phyloP scores from a whole-genome alignment of 1,139 yeast genomes.

The Pichia sp. region DNA sequence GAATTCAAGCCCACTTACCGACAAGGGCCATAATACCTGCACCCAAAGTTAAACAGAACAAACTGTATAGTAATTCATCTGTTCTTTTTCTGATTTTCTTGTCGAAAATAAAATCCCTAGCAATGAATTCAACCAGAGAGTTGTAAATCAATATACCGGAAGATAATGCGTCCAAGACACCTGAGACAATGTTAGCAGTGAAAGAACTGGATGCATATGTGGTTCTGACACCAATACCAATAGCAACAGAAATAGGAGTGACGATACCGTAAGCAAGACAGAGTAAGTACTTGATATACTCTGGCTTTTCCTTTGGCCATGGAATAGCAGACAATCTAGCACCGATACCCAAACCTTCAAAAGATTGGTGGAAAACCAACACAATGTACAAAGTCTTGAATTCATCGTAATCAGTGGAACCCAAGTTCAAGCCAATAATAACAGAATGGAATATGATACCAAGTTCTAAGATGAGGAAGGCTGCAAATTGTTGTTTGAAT shows the following conservation, averaged over 20 bases:
- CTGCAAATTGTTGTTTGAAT: constrained; percentile 19
- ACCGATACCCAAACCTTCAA: constrained; percentile 91
- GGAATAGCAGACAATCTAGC: constrained; percentile 69
- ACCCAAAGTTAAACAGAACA: constrained; percentile 47
- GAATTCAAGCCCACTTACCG: constrained; percentile 73
- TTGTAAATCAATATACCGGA: constrained; percentile 83
- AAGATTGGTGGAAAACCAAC: constrained; percentile 81
- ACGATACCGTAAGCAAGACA: constrained; percentile 48
- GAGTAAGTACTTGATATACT: constrained; percentile 15
- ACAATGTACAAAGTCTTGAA: constrained; percentile 73
- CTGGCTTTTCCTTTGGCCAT: constrained; percentile 45
- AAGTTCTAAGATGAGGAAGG: constrained; percentile 42
- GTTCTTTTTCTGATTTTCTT: constrained; percentile 44
- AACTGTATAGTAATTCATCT: constrained; percentile 31
- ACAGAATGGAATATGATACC: constrained; percentile 53
- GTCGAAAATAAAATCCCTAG: constrained; percentile 74
- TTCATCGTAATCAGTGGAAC: constrained; percentile 54
- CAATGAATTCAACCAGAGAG: constrained; percentile 81
- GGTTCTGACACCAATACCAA: constrained; percentile 77
- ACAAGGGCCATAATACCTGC: constrained; percentile 80
- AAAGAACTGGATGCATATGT: constrained; percentile 51
- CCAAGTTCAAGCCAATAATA: constrained; percentile 46
- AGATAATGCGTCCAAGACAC: constrained; percentile 75
- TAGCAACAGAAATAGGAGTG: constrained; percentile 80
- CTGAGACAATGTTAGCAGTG: constrained; percentile 63